Evolutionary conservation across 805 yeast genomes (phyloP), one percentile per base, ranked within the genome.

Genomic region (Wickerhamomyces canadensis): DNA sequence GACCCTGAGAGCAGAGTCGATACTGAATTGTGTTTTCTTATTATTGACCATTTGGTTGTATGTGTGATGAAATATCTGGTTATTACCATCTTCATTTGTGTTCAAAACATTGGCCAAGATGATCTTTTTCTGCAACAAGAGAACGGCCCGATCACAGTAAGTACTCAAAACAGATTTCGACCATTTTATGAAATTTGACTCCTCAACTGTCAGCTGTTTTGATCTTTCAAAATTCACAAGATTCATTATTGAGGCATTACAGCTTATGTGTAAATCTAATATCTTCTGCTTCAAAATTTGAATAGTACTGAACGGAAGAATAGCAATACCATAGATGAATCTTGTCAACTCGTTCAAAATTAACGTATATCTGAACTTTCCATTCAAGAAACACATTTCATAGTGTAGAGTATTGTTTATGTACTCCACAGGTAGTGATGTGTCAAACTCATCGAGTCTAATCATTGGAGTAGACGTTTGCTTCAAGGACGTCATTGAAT

Each of bases 381-480:
- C 72, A 41, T 74, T 75, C 52, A 74, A 54, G 23, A 74, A 70
- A 18, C 78, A 60, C 6, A 68, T 62, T 15, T 70, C 60, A n/a
- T 65, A 65, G 42, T 71, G 65, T 22, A 76, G 49, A 19, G 55
- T 58, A 31, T 54, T 58, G 31, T 62, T 57, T 4, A 64, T 62
- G 27, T 63, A 55, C 36, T 63, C 80, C 24, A 65, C 69, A 0
- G 82, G 81, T 45, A 74, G 54, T n/a, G 70, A 58, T 0, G 78
- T 79, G 45, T 77, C 78, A 51, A 70, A 73, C 47, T 76, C 80
- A 36, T 68, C 73, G 27, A 63, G 56, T 39, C 62, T 60, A 41
- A 79, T 72, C 24, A 73, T 64, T 1, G 83, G 84, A 0, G 76
- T 69, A 23, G 74, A 54, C 50, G 76, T 68, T 34, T 72, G 72